Conservation (phyloP, 106 monocot genomes). For the Vanilla planifolia region DNA sequence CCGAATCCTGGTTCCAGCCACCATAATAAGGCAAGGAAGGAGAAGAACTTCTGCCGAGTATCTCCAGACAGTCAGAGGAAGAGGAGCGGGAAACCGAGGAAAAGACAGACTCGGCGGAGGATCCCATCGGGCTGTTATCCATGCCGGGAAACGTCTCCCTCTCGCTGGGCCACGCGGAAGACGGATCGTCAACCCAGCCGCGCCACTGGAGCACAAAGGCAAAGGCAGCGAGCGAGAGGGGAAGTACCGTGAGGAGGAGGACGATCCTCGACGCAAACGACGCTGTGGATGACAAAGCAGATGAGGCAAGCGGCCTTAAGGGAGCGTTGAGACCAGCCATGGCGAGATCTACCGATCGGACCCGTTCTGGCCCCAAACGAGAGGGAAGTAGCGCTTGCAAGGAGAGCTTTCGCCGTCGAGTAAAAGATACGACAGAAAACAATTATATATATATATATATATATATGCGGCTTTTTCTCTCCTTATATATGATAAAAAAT, state of each 20-base stretch:
- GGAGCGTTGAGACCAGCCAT: constrained; percentile 37
- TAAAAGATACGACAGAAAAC: too few relatives aligned
- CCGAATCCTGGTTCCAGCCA: constrained; percentile 52
- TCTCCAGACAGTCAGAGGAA: constrained; percentile 59
- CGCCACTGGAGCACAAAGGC: constrained; percentile 98
- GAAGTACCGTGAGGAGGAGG: constrained; percentile 64
- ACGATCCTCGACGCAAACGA: constrained; percentile 52
- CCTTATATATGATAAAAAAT: too few relatives aligned
- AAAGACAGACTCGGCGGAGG: constrained; percentile 17
- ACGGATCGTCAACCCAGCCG: constrained; percentile 74
- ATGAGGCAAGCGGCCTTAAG: constrained; percentile 12
- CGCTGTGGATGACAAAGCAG: constrained; percentile 15
- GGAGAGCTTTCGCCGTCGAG: background rate
- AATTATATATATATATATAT: too few relatives aligned
- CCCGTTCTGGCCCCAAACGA: too few relatives aligned
- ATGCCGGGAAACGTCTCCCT: constrained; percentile 78
- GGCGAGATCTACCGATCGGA: constrained; percentile 2
- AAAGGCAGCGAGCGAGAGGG: constrained; percentile 60
- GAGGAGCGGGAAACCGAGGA: constrained; percentile 2
- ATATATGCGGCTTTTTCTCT: too few relatives aligned
- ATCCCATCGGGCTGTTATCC: constrained; percentile 46
- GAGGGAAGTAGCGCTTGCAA: too few relatives aligned
- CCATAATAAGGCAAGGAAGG: constrained; percentile 56
- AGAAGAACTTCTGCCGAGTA: constrained; percentile 40
- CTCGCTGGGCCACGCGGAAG: constrained; percentile 51